Conservation (phyloP, 176 grass and related monocot genomes). For the Hyparrhenia diplandra region DNA sequence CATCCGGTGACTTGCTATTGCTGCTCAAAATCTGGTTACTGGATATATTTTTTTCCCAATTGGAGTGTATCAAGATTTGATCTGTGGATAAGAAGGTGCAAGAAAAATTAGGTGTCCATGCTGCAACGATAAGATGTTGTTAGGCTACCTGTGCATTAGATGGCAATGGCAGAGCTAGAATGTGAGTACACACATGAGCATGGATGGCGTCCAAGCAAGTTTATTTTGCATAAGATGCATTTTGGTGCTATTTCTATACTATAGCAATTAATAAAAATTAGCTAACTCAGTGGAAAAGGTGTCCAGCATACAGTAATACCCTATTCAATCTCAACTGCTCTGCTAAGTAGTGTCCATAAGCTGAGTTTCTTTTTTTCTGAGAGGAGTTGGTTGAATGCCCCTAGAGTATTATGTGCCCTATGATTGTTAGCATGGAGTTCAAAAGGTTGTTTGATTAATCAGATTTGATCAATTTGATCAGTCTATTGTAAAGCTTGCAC, state of each 20-base stretch:
- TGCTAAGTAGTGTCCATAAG: background rate
- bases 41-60: no score
- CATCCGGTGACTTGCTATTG: no score
- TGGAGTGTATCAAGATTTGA: background rate
- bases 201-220: background rate
- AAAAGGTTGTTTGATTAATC: background rate
- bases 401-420: no score
- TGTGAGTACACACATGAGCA: background rate
- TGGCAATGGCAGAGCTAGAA: background rate
- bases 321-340: background rate
- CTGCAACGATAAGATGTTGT: background rate
- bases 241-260: no score
- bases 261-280: no score
- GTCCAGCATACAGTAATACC: background rate
- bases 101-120: background rate
- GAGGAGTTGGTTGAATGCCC: background rate
- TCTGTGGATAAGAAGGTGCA: background rate
- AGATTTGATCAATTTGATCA: no score
- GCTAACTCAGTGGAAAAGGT: background rate
- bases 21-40: no score
- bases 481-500: no score
- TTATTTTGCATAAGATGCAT: background rate
- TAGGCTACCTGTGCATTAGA: background rate
- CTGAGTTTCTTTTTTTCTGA: background rate
- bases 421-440: background rate